A percentile compares a stretch with the other conserved stretches of the same genome.
Conservation (phyloP, 345 rosid species). For the Balakata baccata region DNA sequence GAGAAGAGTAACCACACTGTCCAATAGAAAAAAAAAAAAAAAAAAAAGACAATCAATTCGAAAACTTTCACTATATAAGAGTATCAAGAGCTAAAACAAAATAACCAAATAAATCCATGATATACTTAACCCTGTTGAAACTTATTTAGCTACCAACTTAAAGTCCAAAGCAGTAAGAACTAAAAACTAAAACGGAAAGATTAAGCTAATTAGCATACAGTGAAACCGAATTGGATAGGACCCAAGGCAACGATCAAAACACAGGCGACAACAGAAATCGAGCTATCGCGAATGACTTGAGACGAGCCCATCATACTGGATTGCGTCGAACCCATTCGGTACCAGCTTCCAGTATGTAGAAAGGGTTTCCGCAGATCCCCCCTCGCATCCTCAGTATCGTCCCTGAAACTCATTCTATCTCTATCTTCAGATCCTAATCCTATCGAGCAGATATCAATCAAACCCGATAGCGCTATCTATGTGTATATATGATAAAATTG, state of each 20-base stretch:
- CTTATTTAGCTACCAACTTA: not conserved
- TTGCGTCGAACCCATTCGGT: conserved; percentile 87
- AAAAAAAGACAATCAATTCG: not conserved
- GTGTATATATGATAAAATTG: conserved; percentile 8
- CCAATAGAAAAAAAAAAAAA: not conserved
- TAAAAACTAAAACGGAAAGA: not conserved
- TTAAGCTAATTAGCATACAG: conserved; percentile 44
- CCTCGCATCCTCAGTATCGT: conserved; percentile 77
- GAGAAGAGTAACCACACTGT: conserved; percentile 91
- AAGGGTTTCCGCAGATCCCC: conserved; percentile 82
- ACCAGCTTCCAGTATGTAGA: conserved; percentile 95
- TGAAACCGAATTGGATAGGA: conserved; percentile 98
- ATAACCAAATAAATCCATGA: not conserved
- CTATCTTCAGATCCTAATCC: not conserved
- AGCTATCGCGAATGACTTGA: conserved; percentile 73
- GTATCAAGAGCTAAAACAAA: too few relatives aligned
- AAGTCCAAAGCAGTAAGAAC: not conserved
- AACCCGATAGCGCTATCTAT: not conserved
- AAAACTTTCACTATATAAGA: too few relatives aligned
- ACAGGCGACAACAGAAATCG: conserved; percentile 89
- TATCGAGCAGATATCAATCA: not conserved
- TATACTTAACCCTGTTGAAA: too few relatives aligned
- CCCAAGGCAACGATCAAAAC: conserved; percentile 95
- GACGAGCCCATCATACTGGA: conserved; percentile 93
- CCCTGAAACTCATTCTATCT: conserved; percentile 75